phyloP scores from a whole-genome alignment of 352 stramenopile genomes.

The Elongisporangium anandrum region DNA sequence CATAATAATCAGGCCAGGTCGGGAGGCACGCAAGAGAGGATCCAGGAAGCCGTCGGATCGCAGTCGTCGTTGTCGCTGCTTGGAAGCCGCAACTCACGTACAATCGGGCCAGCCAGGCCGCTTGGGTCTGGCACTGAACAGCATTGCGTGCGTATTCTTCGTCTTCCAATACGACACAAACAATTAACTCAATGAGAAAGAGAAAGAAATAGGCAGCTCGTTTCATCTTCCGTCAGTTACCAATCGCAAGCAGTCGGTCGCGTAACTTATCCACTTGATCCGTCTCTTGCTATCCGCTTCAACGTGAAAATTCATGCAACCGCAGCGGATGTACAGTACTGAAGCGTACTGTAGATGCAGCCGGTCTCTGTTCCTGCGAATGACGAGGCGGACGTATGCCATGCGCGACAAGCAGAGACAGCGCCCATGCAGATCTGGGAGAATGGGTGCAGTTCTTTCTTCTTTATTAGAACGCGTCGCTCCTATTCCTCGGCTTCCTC shows the following conservation, averaged over 20 bases:
- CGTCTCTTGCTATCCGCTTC: not conserved
- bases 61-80: not conserved
- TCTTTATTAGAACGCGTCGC: constrained; percentile 20
- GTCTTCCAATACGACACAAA: not conserved
- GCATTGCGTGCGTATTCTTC: not conserved
- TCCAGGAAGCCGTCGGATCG: not conserved
- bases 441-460: constrained; percentile 6
- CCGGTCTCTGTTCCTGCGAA: not conserved
- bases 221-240: not conserved
- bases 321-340: not conserved
- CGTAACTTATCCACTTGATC: not conserved
- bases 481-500: constrained; percentile 42
- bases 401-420: constrained; percentile 1
- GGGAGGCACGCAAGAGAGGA: not conserved
- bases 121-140: not conserved
- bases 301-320: not conserved
- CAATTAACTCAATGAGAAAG: not conserved
- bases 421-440: not conserved
- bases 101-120: not conserved
- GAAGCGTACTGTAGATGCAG: not conserved
- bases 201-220: not conserved
- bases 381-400: not conserved
- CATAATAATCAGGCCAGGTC: not conserved
- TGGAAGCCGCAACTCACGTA: not conserved
- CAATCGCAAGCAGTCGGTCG: not conserved